Base-by-base conservation (phyloP, 306 rosid genomes). In the Purshia tridentata region DNA sequence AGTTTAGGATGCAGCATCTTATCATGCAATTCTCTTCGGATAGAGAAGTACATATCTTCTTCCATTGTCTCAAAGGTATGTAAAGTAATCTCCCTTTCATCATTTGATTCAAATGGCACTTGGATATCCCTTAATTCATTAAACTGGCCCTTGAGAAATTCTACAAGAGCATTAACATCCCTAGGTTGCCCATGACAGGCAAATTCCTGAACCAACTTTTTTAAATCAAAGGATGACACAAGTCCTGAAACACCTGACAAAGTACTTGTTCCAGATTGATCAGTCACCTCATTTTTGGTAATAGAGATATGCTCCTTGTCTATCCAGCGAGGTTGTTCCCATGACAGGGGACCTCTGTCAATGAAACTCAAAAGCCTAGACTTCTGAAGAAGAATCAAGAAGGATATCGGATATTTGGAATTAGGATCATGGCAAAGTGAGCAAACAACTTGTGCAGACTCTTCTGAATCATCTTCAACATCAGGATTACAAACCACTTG, bases 331-430 rank as follows among this genome's bases (percentile, higher is more conserved):
- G 85, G 86, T 74, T 79, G 85, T 23, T 82, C 84, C 98, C 99
- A 91, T 72, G 97, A 90, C 20, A 74, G 82, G 41, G 93, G 88
- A 69, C 92, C 95, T 77, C 86, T 77, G 69, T 88, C 86, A 57
- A 91, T 82, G 14, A 83, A 91, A 85, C 92, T 90, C 91, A 84
- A 87, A 75, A 91, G 98, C 88, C 88, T 91, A 20, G 99, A 95
- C 85, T 87, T 95, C 89, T 90, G 99, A 77, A 95, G 90, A 77
- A 91, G 96, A 80, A 87, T 78, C 81, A 95, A 82, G 84, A 83
- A 88, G 45, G 99, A 87, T 68, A 95, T 82, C 3, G 93, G 89
- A 75, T 57, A 83, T 73, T 78, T 82, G 46, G 98, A 91, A 77
- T 67, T 86, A 46, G 87, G 84, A 76, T 95, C 97, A 67, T 90